Evolutionary conservation across 257 asterid species (phyloP).

Genomic region (Echium plantagineum): DNA sequence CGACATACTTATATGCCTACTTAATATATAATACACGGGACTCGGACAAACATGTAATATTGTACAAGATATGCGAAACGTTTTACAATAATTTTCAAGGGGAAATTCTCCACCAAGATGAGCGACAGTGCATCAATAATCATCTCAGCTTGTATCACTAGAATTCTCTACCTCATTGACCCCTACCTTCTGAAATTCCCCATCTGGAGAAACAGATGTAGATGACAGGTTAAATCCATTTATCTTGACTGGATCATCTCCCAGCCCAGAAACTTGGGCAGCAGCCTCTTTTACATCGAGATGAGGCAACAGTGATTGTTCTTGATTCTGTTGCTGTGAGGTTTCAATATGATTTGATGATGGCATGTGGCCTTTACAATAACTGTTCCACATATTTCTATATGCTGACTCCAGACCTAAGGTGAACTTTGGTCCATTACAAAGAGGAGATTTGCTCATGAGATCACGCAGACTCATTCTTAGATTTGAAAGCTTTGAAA

Average conservation of each 20-base stretch:
- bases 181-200: conserved; percentile 38
- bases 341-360: conserved; percentile 51
- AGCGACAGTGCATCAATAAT: neutral
- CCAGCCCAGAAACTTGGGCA: conserved; percentile 13
- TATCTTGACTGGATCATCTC: conserved; percentile 25
- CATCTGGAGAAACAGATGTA: conserved; percentile 16
- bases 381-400: conserved; percentile 73
- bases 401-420: conserved; percentile 57
- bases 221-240: conserved; percentile 46
- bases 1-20: conserved; percentile 17
- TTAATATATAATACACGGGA: conserved; percentile 34
- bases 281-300: conserved; percentile 24
- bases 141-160: conserved; percentile 10
- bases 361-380: conserved; percentile 77
- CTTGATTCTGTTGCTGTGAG: conserved; percentile 24
- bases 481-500: conserved; percentile 60
- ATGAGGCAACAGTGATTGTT: conserved; percentile 8
- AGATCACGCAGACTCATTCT: conserved; percentile 65
- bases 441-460: conserved; percentile 82
- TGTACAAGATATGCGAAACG: conserved; percentile 3
- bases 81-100: conserved; percentile 4
- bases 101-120: conserved; percentile 4
- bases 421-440: conserved; percentile 62
- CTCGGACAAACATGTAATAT: conserved; percentile 15
- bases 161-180: conserved; percentile 12